These are phyloP conservation scores for Solanum chacoense DNA, from an alignment of 305 asterid species.

Conservation along the genomic window DNA sequence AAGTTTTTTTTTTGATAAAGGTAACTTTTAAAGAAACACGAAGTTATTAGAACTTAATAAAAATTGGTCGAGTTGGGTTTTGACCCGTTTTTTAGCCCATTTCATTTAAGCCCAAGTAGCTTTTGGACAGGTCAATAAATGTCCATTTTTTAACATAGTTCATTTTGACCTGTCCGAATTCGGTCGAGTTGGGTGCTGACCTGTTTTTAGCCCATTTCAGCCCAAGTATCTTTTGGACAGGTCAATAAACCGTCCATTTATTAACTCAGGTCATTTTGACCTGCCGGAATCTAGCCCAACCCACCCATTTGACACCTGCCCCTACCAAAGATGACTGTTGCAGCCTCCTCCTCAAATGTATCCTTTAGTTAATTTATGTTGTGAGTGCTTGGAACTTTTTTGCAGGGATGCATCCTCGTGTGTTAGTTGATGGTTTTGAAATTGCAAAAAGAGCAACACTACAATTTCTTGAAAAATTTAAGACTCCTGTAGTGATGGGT, in stretches of 20 bases:
- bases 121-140: background rate
- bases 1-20: too few species aligned
- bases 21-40: background rate
- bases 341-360: background rate
- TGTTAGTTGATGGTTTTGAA: slow-evolving; percentile 94
- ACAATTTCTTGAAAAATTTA: slow-evolving; percentile 83
- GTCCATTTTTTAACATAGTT: background rate
- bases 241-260: background rate
- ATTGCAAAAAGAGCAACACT: slow-evolving; percentile 91
- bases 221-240: background rate
- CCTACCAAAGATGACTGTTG: background rate
- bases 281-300: background rate
- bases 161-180: background rate
- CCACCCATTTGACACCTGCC: background rate
- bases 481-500: slow-evolving; percentile 92
- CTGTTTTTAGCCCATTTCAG: background rate
- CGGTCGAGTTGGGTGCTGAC: background rate
- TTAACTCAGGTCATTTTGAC: background rate
- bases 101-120: background rate
- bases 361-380: background rate
- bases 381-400: background rate
- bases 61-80: background rate
- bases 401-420: slow-evolving; percentile 99
- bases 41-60: background rate
- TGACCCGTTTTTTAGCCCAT: background rate